Evolutionary conservation across 345 rosid species (phyloP).

Genomic region (Syzygium aromaticum): DNA sequence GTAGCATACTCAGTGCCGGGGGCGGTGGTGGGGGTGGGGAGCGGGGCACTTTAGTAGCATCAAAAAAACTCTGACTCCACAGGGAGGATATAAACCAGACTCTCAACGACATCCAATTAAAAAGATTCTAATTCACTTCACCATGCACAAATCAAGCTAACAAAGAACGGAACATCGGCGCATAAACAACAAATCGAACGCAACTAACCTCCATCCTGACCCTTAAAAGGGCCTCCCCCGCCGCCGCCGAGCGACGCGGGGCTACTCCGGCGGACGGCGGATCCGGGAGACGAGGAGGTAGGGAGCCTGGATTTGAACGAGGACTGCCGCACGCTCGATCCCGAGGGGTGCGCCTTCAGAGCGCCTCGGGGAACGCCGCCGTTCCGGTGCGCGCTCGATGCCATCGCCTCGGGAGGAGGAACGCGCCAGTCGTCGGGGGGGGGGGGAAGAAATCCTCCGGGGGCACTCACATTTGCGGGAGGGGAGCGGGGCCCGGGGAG

Average conservation of each 20-base stretch:
- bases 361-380: conserved; percentile 18
- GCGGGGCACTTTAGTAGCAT: not conserved
- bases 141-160: not conserved
- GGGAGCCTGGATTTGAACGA: conserved; percentile 68
- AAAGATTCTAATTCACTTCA: not conserved
- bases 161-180: not conserved
- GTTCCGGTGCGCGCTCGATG: conserved; percentile 26
- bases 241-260: conserved; percentile 31
- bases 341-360: conserved; percentile 2
- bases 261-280: conserved; percentile 58
- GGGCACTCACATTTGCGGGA: not conserved
- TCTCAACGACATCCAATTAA: not conserved
- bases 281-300: conserved; percentile 28
- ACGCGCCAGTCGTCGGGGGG: not conserved
- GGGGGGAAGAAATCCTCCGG: not conserved
- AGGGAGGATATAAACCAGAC: not conserved
- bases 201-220: conserved; percentile 57
- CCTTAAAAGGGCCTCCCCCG: conserved; percentile 8
- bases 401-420: conserved; percentile 29
- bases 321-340: conserved; percentile 49
- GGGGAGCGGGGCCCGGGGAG: not conserved
- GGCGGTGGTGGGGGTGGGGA: too few species aligned
- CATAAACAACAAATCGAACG: not conserved
- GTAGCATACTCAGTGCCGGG: not conserved
- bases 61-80: not conserved